Evolutionary conservation across 1,284 basidiomycete genomes (phyloP).

Genomic region (Phylloboletellus chloephorus): DNA sequence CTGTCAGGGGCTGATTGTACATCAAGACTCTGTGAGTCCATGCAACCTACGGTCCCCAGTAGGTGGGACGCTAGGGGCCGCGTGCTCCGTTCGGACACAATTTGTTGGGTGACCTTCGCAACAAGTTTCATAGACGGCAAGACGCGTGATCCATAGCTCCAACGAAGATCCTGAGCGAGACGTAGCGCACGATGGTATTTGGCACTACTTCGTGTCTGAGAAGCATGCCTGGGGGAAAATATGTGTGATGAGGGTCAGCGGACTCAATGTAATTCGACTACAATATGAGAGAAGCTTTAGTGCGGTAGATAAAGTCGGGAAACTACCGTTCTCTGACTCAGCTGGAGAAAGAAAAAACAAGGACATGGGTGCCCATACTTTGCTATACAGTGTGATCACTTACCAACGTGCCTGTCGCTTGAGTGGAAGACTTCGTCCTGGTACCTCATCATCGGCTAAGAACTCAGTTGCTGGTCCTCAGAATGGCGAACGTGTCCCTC

Average conservation of each 20-base stretch:
- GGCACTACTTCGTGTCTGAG: not conserved
- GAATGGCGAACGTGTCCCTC: conserved; percentile 66
- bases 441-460: conserved; percentile 52
- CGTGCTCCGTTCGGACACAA: not conserved
- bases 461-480: conserved; percentile 61
- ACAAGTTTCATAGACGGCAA: not conserved
- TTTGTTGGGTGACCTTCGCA: too few relatives aligned
- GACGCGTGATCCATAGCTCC: not conserved
- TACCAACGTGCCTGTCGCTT: conserved; percentile 1
- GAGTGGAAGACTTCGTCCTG: conserved; percentile 12
- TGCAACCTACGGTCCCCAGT: not conserved
- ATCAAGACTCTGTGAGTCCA: not conserved
- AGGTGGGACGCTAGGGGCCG: not conserved
- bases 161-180: not conserved
- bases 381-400: conserved; percentile 6
- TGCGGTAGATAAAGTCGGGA: not conserved
- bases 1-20: not conserved
- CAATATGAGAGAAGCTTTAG: not conserved
- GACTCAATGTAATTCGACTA: not conserved
- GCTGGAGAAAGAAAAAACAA: not conserved
- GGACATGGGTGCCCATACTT: conserved; percentile 2
- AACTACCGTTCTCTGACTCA: conserved; percentile 2
- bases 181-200: not conserved
- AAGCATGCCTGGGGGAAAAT: not conserved
- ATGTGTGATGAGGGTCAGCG: not conserved